These are phyloP conservation scores for Vitis hybrid DNA, from an alignment of 177 flowering plant genomes.

Conservation along the genomic window DNA sequence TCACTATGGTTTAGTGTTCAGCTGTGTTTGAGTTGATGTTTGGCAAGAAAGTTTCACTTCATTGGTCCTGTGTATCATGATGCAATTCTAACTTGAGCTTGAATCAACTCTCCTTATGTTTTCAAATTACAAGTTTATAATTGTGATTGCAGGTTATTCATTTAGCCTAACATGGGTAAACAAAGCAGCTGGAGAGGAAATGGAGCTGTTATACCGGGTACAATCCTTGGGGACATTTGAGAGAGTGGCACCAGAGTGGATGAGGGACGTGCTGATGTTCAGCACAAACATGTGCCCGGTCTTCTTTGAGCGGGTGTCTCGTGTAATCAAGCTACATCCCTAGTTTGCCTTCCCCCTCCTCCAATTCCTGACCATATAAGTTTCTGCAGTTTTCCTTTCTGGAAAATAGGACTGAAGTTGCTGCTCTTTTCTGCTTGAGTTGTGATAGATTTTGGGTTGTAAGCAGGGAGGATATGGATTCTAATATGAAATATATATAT, in stretches of 20 bases:
- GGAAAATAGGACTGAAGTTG: too few relatives aligned
- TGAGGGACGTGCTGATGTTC: slow-evolving; percentile 73
- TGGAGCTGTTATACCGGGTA: slow-evolving; percentile 57
- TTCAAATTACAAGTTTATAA: neutral
- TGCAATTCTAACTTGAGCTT: neutral
- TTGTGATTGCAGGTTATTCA: slow-evolving; percentile 63
- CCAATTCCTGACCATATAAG: too few relatives aligned
- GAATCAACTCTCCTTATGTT: too few relatives aligned
- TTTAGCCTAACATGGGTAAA: slow-evolving; percentile 69
- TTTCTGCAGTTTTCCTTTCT: too few relatives aligned
- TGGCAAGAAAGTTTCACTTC: neutral
- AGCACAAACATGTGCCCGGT: slow-evolving; percentile 68
- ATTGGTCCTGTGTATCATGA: neutral
- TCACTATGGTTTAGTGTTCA: neutral
- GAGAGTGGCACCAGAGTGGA: slow-evolving; percentile 88
- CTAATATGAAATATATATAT: too few relatives aligned
- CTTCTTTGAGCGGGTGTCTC: slow-evolving; percentile 71
- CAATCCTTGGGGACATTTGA: slow-evolving; percentile 77
- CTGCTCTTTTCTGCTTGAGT: too few relatives aligned
- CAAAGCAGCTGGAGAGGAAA: slow-evolving; percentile 39
- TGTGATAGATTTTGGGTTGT: too few relatives aligned
- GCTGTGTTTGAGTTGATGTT: too few relatives aligned
- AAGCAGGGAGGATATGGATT: too few relatives aligned
- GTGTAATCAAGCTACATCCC: slow-evolving; percentile 43
- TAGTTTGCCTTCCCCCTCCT: neutral